phyloP scores from a whole-genome alignment of 2,329 filamentous ascomycete species.

The Juglanconis sp. region DNA sequence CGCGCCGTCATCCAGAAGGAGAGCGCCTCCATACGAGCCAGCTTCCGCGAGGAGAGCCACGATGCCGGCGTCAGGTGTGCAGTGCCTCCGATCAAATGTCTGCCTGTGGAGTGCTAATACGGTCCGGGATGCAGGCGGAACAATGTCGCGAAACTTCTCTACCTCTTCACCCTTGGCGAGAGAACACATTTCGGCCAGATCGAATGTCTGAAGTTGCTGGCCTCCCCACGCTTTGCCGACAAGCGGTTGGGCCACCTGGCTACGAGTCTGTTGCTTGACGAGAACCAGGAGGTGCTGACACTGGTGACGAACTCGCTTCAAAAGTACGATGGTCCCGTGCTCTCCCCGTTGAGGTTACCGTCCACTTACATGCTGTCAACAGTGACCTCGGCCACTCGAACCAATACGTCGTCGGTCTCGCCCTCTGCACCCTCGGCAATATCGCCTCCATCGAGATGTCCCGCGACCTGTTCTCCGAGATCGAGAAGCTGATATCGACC shows the following conservation, averaged over 20 bases:
- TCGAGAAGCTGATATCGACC: constrained; percentile 86
- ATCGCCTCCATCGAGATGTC: constrained; percentile 99
- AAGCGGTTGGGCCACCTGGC: constrained; percentile 94
- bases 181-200: constrained; percentile 99
- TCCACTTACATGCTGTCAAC: constrained; percentile 30
- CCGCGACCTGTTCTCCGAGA: constrained; percentile 91
- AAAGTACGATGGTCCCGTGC: constrained; percentile 60
- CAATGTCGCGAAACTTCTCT: constrained; percentile 97
- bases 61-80: constrained; percentile 85
- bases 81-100: not conserved
- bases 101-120: constrained; percentile 8
- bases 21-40: constrained; percentile 94
- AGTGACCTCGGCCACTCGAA: constrained; percentile 97
- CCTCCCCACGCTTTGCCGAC: constrained; percentile 95
- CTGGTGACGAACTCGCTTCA: constrained; percentile 96
- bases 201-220: constrained; percentile 95
- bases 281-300: constrained; percentile 97
- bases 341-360: not conserved
- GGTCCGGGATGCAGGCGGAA: constrained; percentile 66
- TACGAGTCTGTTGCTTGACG: constrained; percentile 91
- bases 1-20: constrained; percentile 98
- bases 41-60: constrained; percentile 94
- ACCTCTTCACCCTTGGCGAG: constrained; percentile 96
- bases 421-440: constrained; percentile 93
- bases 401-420: constrained; percentile 96